Evolutionary conservation across 1,284 basidiomycete species (phyloP), one percentile per base, ranked within the genome.

Genomic region (Heterobasidion irregulare): DNA sequence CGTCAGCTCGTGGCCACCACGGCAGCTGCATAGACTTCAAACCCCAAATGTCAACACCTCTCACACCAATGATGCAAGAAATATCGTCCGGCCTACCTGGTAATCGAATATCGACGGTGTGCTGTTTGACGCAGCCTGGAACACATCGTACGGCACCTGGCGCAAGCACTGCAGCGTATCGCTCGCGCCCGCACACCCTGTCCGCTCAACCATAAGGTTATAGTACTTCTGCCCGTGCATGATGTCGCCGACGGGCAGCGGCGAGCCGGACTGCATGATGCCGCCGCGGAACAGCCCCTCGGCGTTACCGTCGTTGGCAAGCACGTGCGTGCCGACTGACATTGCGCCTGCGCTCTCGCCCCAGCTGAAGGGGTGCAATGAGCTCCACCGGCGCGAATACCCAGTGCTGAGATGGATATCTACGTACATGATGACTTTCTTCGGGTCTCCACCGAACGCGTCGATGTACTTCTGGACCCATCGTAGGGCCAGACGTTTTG

Each of bases 361-460:
- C 68, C 69, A 72, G 45, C 71, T 72, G 80, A 33, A 19, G 15
- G 5, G 10, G 9, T 35, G 35, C 41, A 18, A 38, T 6, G 6
- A 13, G 16, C 49, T 26, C 38, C 5, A 34, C n/a, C 34, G n/a
- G 7, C 19, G 36, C 19, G 35, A 18, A 19, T 48, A 26, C 41
- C 13, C n/a, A 10, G 3, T 12, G 16, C 16, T 3, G 41, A 16
- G 7, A 12, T 12, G 18, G 43, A 12, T 15, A 19, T 33, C 16
- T 62, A 44, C 75, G 52, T 65, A 82, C 80, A 82, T 75, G 2
- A 78, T 81, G 3, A 83, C 81, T 53, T 70, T 70, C 6, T 55
- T 60, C 1, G 68, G 65, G 57, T 78, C 73, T 3, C 78, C 77
- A 5, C 76, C 75, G 59, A 79, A 79, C 0, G 63, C 62, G 12